Evolutionary conservation across 371 early-diverging fungal genomes (phyloP), one percentile per base, ranked within the genome.

Genomic region (Ordospora pajunii): DNA sequence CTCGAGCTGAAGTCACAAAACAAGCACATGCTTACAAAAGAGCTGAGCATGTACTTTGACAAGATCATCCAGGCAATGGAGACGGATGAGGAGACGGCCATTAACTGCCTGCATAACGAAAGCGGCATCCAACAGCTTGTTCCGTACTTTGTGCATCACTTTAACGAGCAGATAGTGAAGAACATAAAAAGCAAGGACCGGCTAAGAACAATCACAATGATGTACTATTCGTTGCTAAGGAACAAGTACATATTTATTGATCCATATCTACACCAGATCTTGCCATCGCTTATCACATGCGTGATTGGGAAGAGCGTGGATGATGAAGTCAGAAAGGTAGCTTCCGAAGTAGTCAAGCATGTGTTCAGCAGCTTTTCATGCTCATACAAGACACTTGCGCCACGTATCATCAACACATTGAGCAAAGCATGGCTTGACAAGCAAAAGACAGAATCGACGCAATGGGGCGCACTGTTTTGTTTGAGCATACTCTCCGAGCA

Each of bases 181-280:
- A 85, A 83, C 75, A 78, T 88, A 62, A 19, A 78, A 40, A 74
- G 80, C 42, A 62, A 50, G n/a, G 77, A 76, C 9, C 75, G 69
- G 50, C 44, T 84, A 9, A 87, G 87, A 50, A 86, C 89, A 5
- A 89, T 93, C 86, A 86, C 96, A 80, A 87, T 89, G 0, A 89
- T 94, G 85, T 89, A 91, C 5, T 84, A 89, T 27, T 89, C 93
- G 0, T 76, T 99, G 32, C 84, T 97, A 32, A 87, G 87, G 67
- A 99, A 97, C 85, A 87, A 90, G 42, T 89, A 91, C 78, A 82
- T 97, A 8, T 94, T 92, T 87, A 87, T 95, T 6, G 97, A 97
- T 82, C 96, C 97, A 25, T 95, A 96, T 83, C 91, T 93, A 88
- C 97, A 99, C 84, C 95, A 96, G 88, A 86, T 99, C 45, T 89